Conservation (phyloP, 1,139 yeast species). For the Kodamaea arcana region DNA sequence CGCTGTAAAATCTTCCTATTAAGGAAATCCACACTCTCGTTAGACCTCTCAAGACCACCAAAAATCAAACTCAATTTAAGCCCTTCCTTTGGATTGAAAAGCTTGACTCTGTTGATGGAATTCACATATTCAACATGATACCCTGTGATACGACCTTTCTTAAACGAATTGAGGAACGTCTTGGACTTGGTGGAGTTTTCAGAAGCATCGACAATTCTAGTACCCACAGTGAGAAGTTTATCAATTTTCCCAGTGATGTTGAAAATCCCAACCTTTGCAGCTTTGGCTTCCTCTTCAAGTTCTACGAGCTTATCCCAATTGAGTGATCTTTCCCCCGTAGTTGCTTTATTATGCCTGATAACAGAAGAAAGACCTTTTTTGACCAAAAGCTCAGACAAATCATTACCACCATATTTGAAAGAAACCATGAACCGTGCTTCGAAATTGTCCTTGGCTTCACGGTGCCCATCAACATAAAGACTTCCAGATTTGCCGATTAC, state of each 20-base stretch:
- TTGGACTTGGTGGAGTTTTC: conserved; percentile 70
- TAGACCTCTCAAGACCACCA: conserved; percentile 64
- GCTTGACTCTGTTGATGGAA: conserved; percentile 62
- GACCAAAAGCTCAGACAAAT: conserved; percentile 61
- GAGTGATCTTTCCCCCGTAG: conserved; percentile 61
- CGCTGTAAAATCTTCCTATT: conserved; percentile 62
- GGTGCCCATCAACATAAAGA: conserved; percentile 58
- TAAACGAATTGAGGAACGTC: conserved; percentile 67
- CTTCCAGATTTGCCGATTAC: conserved; percentile 64
- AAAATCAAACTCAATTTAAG: conserved; percentile 65
- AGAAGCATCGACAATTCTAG: conserved; percentile 74
- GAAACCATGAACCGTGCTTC: conserved; percentile 68
- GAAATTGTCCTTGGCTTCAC: conserved; percentile 54
- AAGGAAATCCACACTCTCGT: conserved; percentile 54
- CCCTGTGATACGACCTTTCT: conserved; percentile 56
- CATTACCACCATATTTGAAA: conserved; percentile 39
- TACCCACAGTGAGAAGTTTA: conserved; percentile 48
- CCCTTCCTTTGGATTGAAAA: conserved; percentile 70
- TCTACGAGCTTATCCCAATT: conserved; percentile 78
- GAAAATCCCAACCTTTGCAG: conserved; percentile 59
- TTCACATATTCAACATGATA: conserved; percentile 67
- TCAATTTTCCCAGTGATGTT: conserved; percentile 35
- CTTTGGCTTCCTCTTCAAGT: conserved; percentile 59
- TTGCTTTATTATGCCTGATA: conserved; percentile 71
- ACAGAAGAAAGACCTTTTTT: conserved; percentile 73